These are phyloP conservation scores for Phytophthora fragariae DNA, from an alignment of 352 stramenopile species.

Conservation along the genomic window DNA sequence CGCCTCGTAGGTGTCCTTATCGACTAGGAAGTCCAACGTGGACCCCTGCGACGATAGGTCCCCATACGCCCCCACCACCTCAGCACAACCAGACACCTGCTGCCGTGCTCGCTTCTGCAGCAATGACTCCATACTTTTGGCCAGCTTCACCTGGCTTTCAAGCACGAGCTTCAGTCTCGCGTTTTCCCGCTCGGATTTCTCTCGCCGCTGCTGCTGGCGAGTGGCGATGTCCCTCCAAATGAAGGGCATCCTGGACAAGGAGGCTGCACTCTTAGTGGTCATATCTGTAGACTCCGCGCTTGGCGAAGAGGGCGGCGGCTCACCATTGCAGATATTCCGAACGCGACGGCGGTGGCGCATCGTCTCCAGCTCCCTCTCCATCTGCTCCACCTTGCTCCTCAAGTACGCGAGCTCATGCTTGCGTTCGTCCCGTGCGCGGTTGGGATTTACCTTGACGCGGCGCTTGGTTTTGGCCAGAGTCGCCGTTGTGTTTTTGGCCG, in stretches of 20 bases:
- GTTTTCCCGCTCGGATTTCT: constrained; percentile 59
- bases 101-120: constrained; percentile 50
- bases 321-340: constrained; percentile 17
- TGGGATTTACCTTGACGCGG: constrained; percentile 41
- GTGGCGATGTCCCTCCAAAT: constrained; percentile 59
- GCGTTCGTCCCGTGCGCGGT: constrained; percentile 42
- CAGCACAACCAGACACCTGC: constrained; percentile 38
- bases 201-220: constrained; percentile 50
- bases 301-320: constrained; percentile 2
- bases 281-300: constrained; percentile 4
- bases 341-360: constrained; percentile 23
- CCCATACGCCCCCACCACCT: constrained; percentile 24
- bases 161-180: constrained; percentile 54
- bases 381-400: constrained; percentile 42
- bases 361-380: constrained; percentile 39
- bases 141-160: constrained; percentile 59
- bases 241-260: constrained; percentile 18
- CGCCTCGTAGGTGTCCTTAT: constrained; percentile 43
- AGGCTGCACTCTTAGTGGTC: constrained; percentile 1
- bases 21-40: constrained; percentile 38
- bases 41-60: constrained; percentile 29
- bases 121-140: constrained; percentile 55
- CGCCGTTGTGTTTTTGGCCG: constrained; percentile 14
- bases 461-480: constrained; percentile 38
- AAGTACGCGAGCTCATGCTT: constrained; percentile 46